phyloP scores from a whole-genome alignment of 2,329 filamentous ascomycete species.

The Fusarium nodosum region DNA sequence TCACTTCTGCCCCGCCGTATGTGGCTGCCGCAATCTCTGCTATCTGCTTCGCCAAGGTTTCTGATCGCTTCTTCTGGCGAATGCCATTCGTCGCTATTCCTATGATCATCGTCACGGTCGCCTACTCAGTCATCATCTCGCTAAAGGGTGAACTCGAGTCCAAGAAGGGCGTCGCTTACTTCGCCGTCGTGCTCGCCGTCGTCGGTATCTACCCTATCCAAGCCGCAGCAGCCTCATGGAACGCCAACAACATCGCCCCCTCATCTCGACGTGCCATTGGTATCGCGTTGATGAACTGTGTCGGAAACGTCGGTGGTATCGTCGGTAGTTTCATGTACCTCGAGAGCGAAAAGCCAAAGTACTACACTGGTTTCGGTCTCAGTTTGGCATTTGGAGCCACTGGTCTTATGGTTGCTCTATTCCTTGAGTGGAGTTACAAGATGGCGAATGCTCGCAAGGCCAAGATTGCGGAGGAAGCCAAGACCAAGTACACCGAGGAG shows the following conservation, averaged over 20 bases:
- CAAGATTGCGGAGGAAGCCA: slow-evolving; percentile 49
- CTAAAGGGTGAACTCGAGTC: slow-evolving; percentile 35
- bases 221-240: slow-evolving; percentile 44
- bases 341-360: slow-evolving; percentile 60
- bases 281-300: slow-evolving; percentile 50
- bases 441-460: slow-evolving; percentile 49
- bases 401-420: slow-evolving; percentile 50
- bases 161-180: slow-evolving; percentile 43
- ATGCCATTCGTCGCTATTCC: slow-evolving; percentile 46
- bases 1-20: slow-evolving; percentile 70
- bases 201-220: slow-evolving; percentile 45
- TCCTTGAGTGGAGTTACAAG: slow-evolving; percentile 53
- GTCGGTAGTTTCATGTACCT: slow-evolving; percentile 51
- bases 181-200: slow-evolving; percentile 40
- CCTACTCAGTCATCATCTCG: slow-evolving; percentile 44
- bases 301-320: slow-evolving; percentile 51
- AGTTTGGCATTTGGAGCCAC: slow-evolving; percentile 51
- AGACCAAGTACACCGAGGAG: slow-evolving; percentile 50
- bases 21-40: slow-evolving; percentile 74
- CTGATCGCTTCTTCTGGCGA: slow-evolving; percentile 68
- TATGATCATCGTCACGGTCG: slow-evolving; percentile 38
- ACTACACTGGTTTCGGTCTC: slow-evolving; percentile 59
- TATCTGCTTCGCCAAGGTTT: slow-evolving; percentile 72
- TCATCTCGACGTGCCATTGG: slow-evolving; percentile 53
- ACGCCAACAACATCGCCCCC: slow-evolving; percentile 46